Evolutionary conservation across 352 stramenopile genomes (phyloP).

Genomic region (Blastocystis sp.): DNA sequence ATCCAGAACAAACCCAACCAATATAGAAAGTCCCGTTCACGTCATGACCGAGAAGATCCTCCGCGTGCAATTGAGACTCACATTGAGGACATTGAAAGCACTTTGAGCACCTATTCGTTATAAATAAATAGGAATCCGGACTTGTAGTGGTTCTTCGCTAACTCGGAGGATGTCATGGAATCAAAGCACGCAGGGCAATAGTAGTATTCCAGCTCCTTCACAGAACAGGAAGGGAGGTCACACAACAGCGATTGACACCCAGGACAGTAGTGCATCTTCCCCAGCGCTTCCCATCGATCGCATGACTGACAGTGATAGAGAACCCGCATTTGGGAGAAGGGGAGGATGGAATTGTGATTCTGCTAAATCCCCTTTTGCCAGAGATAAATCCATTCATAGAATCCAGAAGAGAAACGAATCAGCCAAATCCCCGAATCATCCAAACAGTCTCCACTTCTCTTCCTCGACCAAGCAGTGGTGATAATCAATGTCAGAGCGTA

Average conservation of each 20-base stretch:
- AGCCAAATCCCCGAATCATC: no score
- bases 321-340: neutral
- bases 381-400: neutral
- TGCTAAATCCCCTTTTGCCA: no score
- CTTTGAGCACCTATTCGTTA: conserved; percentile 15
- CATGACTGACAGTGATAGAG: conserved; percentile 56
- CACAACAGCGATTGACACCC: conserved; percentile 20
- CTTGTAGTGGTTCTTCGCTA: conserved; percentile 21
- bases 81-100: conserved; percentile 52
- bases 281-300: neutral
- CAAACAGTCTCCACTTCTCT: no score
- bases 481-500: neutral
- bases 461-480: no score
- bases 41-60: neutral
- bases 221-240: conserved; percentile 34
- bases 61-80: neutral
- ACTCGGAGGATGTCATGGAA: conserved; percentile 12
- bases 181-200: conserved; percentile 64
- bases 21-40: neutral
- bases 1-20: conserved; percentile 34
- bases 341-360: no score
- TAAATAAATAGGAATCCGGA: neutral
- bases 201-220: conserved; percentile 29
- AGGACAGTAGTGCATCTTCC: conserved; percentile 34
- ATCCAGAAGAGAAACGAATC: neutral